phyloP scores from a whole-genome alignment of 306 rosid genomes.

The Purshia tridentata region DNA sequence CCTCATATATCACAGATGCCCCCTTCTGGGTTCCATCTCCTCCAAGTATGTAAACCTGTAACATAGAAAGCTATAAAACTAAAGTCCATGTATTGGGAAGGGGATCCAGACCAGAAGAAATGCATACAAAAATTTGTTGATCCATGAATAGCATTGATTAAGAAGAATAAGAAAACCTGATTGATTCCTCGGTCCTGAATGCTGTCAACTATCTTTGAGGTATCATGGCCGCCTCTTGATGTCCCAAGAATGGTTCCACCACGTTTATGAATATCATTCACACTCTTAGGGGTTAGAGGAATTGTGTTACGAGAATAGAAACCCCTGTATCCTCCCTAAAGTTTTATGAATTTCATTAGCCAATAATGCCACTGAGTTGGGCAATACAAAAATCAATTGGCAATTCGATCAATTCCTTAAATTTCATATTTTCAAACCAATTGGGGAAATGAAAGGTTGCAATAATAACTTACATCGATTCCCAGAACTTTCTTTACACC shows the following conservation, averaged over 20 bases:
- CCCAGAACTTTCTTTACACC: constrained; percentile 85
- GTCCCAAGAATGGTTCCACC: constrained; percentile 91
- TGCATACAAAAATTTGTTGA: constrained; percentile 1
- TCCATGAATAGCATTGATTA: background rate
- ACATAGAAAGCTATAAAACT: constrained; percentile 18
- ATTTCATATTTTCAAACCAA: background rate
- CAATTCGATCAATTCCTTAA: background rate
- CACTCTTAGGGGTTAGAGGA: constrained; percentile 65
- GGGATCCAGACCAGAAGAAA: background rate
- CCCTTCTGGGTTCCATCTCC: constrained; percentile 99
- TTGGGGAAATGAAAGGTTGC: constrained; percentile 1
- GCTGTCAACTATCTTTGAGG: constrained; percentile 84
- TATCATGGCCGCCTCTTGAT: constrained; percentile 93
- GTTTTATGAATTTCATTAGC: constrained; percentile 6
- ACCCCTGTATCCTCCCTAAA: constrained; percentile 94
- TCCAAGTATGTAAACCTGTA: constrained; percentile 95
- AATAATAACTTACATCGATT: constrained; percentile 52
- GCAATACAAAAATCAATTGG: background rate
- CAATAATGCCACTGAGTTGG: background rate
- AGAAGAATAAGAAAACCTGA: constrained; percentile 52
- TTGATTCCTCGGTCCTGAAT: constrained; percentile 91
- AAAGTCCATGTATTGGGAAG: background rate
- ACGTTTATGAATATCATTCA: constrained; percentile 91
- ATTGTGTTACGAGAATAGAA: constrained; percentile 78
- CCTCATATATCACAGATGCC: constrained; percentile 91